Conservation (phyloP, 306 rosid species). For the Quercus rubra region DNA sequence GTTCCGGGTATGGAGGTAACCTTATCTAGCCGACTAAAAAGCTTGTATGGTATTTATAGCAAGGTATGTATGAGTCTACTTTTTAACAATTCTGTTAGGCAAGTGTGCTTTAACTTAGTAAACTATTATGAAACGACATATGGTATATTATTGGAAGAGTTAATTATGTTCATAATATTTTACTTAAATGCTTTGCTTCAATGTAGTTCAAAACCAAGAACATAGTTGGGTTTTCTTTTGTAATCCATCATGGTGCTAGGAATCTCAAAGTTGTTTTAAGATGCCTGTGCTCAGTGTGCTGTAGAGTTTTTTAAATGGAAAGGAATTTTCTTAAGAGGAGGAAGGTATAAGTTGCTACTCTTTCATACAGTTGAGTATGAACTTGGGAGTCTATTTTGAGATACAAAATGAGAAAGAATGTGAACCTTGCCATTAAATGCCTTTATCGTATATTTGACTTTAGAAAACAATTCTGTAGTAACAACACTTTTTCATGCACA, state of each 20-base stretch:
- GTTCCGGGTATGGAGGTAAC: conserved; percentile 98
- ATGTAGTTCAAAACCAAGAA: neutral
- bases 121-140: neutral
- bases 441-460: neutral
- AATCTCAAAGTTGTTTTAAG: neutral
- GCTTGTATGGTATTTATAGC: conserved; percentile 89
- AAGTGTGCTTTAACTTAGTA: neutral
- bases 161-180: neutral
- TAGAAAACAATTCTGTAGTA: neutral
- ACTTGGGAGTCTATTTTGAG: neutral
- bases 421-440: neutral
- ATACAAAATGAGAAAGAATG: neutral
- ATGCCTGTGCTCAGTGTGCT: neutral
- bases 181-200: neutral
- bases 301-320: neutral
- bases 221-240: too few species aligned
- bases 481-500: neutral
- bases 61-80: conserved; percentile 56
- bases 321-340: neutral
- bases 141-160: neutral
- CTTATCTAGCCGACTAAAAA: conserved; percentile 84
- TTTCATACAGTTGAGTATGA: neutral
- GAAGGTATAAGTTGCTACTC: neutral
- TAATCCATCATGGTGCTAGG: neutral
- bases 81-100: conserved; percentile 6